phyloP scores from a whole-genome alignment of 164 flowering plant species.

The Magnolia sinica region DNA sequence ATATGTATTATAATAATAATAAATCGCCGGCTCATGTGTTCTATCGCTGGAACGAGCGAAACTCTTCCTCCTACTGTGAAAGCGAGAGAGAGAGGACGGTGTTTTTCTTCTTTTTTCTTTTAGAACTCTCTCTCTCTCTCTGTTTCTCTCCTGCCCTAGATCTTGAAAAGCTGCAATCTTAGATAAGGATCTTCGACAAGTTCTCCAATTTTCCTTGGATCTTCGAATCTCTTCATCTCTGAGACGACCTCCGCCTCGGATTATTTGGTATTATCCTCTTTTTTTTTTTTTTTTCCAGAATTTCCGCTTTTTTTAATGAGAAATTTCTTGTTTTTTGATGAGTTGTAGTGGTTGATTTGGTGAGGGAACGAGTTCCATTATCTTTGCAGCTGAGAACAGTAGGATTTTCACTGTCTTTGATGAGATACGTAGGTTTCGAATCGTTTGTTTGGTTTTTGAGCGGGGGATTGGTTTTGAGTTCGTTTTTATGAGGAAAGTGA shows the following conservation, averaged over 20 bases:
- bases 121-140: neutral
- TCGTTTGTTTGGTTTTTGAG: neutral
- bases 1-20: no score
- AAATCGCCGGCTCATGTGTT: no score
- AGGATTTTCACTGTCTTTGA: neutral
- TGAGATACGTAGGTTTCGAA: neutral
- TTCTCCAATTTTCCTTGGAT: constrained; percentile 2
- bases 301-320: neutral
- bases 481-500: neutral
- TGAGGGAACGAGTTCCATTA: neutral
- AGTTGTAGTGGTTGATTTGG: constrained; percentile 3
- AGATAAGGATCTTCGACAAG: neutral
- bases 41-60: no score
- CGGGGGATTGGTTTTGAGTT: neutral
- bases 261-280: constrained; percentile 2
- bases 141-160: constrained; percentile 21
- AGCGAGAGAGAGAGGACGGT: no score
- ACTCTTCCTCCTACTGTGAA: no score
- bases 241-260: neutral
- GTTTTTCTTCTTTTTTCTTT: no score
- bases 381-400: neutral
- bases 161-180: constrained; percentile 10
- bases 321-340: neutral
- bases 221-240: constrained; percentile 1
- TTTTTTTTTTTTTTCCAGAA: neutral